Evolutionary conservation across 2,329 filamentous ascomycete species (phyloP).

Genomic region (Nemania abortiva): DNA sequence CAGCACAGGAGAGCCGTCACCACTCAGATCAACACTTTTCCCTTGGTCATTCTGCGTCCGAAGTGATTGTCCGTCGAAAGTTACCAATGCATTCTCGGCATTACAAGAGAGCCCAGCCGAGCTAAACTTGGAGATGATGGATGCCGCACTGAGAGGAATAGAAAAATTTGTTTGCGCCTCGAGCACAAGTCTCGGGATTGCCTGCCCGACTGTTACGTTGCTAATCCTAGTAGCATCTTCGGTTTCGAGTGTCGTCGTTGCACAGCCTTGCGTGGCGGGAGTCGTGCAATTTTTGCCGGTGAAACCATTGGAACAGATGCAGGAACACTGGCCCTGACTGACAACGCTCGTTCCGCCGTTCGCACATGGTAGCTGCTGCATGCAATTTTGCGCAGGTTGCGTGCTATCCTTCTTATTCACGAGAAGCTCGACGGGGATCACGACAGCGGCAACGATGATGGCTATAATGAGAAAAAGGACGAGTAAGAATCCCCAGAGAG

Average conservation of each 20-base stretch:
- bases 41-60: conserved; percentile 51
- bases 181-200: conserved; percentile 79
- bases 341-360: conserved; percentile 86
- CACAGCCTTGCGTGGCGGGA: conserved; percentile 63
- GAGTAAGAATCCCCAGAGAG: conserved; percentile 80
- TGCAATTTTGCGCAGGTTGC: conserved; percentile 65
- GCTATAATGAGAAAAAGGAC: conserved; percentile 73
- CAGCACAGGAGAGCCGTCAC: conserved; percentile 41
- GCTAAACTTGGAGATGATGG: conserved; percentile 82
- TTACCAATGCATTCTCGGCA: conserved; percentile 87
- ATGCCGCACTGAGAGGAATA: conserved; percentile 77
- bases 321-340: conserved; percentile 77
- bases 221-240: conserved; percentile 55
- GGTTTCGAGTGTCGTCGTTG: conserved; percentile 61
- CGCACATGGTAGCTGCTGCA: conserved; percentile 71
- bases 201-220: conserved; percentile 84
- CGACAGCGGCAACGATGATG: conserved; percentile 82
- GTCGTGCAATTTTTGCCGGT: conserved; percentile 69
- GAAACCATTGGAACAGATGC: conserved; percentile 90
- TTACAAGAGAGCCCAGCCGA: conserved; percentile 81
- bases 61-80: conserved; percentile 73
- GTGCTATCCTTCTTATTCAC: conserved; percentile 61
- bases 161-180: conserved; percentile 76
- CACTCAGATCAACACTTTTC: conserved; percentile 45
- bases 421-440: conserved; percentile 78